Evolutionary conservation across 805 yeast species (phyloP), one percentile per base, ranked within the genome.

Genomic region (Starmerella davenportii): DNA sequence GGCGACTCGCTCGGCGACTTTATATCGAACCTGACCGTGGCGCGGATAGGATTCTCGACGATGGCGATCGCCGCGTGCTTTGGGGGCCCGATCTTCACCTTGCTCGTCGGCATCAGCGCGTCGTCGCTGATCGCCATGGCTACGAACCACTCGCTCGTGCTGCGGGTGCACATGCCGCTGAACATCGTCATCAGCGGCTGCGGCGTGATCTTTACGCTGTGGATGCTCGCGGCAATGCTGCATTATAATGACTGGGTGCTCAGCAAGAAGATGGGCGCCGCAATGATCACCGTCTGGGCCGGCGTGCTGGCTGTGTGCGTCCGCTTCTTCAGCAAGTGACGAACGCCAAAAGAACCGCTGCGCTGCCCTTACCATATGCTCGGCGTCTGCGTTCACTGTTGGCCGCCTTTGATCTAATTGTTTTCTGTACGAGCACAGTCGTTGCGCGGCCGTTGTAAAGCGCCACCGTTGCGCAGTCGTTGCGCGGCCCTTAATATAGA

Each of bases 31-130:
- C 55, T 77, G 27, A 77, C 92, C 0, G 70, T 87, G 20, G 84
- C 93, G 0, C 63, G 63, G 41, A 69, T 80, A 66, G 94, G 93
- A 0, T 74, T 72, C 59, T 80, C 93, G 0, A 66, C 78, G 34
- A 79, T 87, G 79, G 95, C 95, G 0, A 63, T 90, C n/a, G 79
- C 90, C 21, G 95, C 95, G 0, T 85, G 96, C 52, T 78, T 85
- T 55, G 96, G 95, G 0, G 82, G 95, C 1, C 96, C 96, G 0
- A 58, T 87, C 41, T 55, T 90, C 31, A 77, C 84, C 38, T 61
- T 78, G 32, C 60, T 90, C 9, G 63, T 85, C 30, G 93, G 95
- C 0, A 60, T 87, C 43, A 95, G 95, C 0, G 51, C 76, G 4
- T 77, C 79, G 47, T 84, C 87, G 0, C 43, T 80, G 25, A 42